These are phyloP conservation scores for Lotmaria passim DNA, from an alignment of 208 protist species.

Conservation along the genomic window DNA sequence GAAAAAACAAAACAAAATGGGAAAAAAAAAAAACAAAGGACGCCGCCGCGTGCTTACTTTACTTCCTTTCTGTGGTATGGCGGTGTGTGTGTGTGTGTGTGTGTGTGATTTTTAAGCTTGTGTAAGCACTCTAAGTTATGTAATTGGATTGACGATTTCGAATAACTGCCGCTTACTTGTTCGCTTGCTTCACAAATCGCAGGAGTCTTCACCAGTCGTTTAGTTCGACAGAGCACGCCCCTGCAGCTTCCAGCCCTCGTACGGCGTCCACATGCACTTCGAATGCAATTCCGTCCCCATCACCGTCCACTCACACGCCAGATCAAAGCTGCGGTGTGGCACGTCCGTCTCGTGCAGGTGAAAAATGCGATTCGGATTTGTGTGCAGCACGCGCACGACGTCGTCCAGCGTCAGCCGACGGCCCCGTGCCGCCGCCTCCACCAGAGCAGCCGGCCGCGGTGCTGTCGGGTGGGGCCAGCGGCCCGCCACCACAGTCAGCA, in stretches of 20 bases:
- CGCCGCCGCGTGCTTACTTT: no score
- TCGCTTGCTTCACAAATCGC: no score
- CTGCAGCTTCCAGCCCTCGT: conserved; percentile 73
- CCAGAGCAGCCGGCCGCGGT: conserved; percentile 53
- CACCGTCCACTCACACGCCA: conserved; percentile 60
- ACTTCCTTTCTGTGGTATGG: no score
- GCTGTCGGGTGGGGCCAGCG: conserved; percentile 76
- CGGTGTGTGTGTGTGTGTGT: no score
- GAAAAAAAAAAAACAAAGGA: no score
- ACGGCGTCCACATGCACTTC: conserved; percentile 89
- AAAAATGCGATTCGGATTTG: conserved; percentile 84
- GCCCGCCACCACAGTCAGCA: conserved; percentile 80
- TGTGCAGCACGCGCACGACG: conserved; percentile 77
- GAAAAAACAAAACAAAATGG: no score
- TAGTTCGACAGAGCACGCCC: conserved; percentile 47
- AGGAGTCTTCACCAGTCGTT: background rate
- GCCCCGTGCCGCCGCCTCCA: conserved; percentile 16
- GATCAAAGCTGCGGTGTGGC: conserved; percentile 52
- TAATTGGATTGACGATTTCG: no score
- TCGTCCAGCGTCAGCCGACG: conserved; percentile 46
- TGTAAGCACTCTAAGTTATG: no score
- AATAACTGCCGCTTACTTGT: no score
- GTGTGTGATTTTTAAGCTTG: no score
- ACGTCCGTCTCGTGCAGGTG: conserved; percentile 36
- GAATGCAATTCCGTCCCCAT: conserved; percentile 67